phyloP scores from a whole-genome alignment of 2,329 filamentous ascomycete species.

The Claviceps sorghi region DNA sequence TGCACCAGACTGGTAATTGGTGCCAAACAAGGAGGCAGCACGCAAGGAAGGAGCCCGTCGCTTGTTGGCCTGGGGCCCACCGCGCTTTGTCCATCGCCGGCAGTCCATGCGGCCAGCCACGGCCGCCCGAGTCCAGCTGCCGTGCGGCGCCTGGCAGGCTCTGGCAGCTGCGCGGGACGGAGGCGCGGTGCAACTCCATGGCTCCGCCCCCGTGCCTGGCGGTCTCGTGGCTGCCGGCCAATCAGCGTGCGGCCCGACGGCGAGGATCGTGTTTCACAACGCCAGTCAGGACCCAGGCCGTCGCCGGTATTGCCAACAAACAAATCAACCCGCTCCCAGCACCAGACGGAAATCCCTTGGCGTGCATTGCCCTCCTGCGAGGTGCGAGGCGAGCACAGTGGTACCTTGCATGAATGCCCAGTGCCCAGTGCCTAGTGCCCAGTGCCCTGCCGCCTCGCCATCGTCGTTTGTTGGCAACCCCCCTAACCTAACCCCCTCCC shows the following conservation, averaged over 20 bases:
- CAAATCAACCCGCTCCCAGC: no score
- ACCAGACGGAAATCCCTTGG: background rate
- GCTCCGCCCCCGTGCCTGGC: constrained; percentile 13
- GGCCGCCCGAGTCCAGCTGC: no score
- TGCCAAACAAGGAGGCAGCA: no score
- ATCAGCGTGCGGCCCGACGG: background rate
- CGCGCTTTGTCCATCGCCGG: background rate
- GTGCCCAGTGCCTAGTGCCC: no score
- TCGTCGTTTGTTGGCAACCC: no score
- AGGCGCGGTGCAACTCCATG: no score
- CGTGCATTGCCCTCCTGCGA: background rate
- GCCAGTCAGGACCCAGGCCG: background rate
- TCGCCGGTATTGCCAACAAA: background rate
- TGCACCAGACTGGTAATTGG: no score
- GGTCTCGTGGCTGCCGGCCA: background rate
- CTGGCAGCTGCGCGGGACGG: background rate
- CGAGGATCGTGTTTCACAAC: background rate
- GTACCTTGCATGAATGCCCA: no score
- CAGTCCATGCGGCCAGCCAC: background rate
- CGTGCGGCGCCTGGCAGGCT: background rate
- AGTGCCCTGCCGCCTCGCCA: background rate
- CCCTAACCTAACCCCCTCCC: background rate
- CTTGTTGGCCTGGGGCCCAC: no score
- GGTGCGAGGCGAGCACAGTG: background rate
- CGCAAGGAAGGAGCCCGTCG: no score